These are phyloP conservation scores for Aspergillus sergii DNA, from an alignment of 2,329 filamentous ascomycete species.

Conservation along the genomic window DNA sequence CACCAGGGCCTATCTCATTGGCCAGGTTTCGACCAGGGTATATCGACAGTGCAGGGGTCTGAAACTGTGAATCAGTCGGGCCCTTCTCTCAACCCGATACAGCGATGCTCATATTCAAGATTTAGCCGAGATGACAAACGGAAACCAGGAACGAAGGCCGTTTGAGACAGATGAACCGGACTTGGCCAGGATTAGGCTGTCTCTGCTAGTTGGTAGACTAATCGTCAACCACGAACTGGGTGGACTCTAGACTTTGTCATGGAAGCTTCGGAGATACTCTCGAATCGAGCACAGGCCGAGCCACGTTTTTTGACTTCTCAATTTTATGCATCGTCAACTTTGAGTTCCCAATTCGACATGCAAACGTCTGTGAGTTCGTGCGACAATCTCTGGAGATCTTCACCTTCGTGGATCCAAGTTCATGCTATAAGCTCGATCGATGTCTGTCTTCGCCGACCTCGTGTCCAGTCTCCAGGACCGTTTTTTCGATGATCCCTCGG, in stretches of 20 bases:
- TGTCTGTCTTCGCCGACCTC: neutral
- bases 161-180: neutral
- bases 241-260: neutral
- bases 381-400: neutral
- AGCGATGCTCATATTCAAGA: neutral
- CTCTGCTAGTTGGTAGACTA: neutral
- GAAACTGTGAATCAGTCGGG: neutral
- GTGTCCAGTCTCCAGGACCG: neutral
- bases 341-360: neutral
- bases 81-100: neutral
- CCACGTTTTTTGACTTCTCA: neutral
- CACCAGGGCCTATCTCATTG: neutral
- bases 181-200: neutral
- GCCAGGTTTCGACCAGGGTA: conserved; percentile 1
- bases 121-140: neutral
- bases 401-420: neutral
- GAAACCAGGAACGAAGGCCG: neutral
- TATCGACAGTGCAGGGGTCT: neutral
- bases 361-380: neutral
- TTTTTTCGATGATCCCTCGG: neutral
- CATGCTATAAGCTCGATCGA: conserved; percentile 1
- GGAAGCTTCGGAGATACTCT: neutral
- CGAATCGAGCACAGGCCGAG: neutral
- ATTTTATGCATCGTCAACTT: neutral
- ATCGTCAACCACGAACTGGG: neutral